phyloP scores from a whole-genome alignment of 139 green algal genomes.

The Gonium pectorale region DNA sequence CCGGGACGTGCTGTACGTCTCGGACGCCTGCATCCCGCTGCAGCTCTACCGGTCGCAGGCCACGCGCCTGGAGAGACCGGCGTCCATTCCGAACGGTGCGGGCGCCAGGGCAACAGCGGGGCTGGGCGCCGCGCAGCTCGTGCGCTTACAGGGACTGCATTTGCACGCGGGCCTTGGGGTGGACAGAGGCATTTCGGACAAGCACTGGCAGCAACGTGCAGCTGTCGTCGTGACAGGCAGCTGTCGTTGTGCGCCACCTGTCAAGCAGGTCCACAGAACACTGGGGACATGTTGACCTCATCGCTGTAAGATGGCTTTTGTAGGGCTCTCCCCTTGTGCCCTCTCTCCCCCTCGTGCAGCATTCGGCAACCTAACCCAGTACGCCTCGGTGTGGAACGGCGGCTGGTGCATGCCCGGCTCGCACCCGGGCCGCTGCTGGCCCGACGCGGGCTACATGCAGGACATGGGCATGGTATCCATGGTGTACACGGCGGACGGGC shows the following conservation, averaged over 20 bases:
- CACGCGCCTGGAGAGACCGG: not conserved
- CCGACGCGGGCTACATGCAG: not conserved
- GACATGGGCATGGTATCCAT: conserved; percentile 1
- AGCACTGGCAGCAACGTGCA: not conserved
- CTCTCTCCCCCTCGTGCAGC: not conserved
- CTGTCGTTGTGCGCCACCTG: not conserved
- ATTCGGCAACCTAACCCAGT: conserved; percentile 19
- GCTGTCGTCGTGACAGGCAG: not conserved
- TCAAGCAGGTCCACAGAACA: not conserved
- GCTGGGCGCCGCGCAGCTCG: not conserved
- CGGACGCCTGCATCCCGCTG: conserved; percentile 1
- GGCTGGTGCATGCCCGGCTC: conserved; percentile 2
- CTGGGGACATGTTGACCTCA: not conserved
- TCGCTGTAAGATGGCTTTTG: not conserved
- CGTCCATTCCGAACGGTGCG: not conserved
- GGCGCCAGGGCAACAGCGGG: not conserved
- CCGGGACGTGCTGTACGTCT: not conserved
- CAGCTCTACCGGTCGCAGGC: not conserved
- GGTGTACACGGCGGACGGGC: not conserved
- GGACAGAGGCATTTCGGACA: not conserved
- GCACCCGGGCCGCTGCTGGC: not conserved
- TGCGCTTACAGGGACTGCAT: too few relatives aligned
- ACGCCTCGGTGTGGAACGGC: not conserved
- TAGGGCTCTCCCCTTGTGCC: not conserved
- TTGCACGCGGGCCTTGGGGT: too few relatives aligned